These are phyloP conservation scores for Penicillium aurantiogriseum DNA, from an alignment of 2,329 filamentous ascomycete species.

Conservation along the genomic window DNA sequence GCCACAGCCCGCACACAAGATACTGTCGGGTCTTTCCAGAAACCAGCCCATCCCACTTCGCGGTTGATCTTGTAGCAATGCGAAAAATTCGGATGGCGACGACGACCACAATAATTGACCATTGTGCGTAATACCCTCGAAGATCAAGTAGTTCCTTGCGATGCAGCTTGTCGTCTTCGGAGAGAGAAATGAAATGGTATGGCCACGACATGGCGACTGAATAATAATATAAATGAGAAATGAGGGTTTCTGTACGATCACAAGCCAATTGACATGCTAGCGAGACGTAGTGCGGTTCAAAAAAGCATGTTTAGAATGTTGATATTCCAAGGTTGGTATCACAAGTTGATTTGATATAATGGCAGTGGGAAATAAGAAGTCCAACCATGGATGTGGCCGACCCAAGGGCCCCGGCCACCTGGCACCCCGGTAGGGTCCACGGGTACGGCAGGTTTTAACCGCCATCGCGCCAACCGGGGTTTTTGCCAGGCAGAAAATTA, in stretches of 20 bases:
- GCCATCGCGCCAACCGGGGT: too few species aligned
- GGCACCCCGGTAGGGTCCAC: too few species aligned
- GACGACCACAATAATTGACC: conserved; percentile 50
- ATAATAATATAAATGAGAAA: background rate
- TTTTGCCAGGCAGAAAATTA: too few species aligned
- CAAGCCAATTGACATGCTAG: background rate
- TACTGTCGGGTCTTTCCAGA: conserved; percentile 49
- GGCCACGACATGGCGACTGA: conserved; percentile 35
- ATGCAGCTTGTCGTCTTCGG: conserved; percentile 49
- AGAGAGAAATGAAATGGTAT: conserved; percentile 55
- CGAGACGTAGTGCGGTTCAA: background rate
- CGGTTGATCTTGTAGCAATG: conserved; percentile 9
- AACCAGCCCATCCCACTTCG: conserved; percentile 49
- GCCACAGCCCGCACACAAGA: conserved; percentile 50
- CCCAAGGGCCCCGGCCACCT: background rate
- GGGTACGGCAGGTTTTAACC: too few species aligned
- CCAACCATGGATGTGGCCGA: background rate
- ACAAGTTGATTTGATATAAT: background rate
- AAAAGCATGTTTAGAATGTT: background rate
- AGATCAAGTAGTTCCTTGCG: conserved; percentile 55
- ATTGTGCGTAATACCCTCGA: conserved; percentile 57
- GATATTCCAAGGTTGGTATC: background rate
- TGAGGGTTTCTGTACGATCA: background rate
- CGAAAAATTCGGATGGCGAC: conserved; percentile 40
- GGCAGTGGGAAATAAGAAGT: background rate